phyloP scores from a whole-genome alignment of 164 flowering plant genomes.

The Tetrastigma voinierianum region DNA sequence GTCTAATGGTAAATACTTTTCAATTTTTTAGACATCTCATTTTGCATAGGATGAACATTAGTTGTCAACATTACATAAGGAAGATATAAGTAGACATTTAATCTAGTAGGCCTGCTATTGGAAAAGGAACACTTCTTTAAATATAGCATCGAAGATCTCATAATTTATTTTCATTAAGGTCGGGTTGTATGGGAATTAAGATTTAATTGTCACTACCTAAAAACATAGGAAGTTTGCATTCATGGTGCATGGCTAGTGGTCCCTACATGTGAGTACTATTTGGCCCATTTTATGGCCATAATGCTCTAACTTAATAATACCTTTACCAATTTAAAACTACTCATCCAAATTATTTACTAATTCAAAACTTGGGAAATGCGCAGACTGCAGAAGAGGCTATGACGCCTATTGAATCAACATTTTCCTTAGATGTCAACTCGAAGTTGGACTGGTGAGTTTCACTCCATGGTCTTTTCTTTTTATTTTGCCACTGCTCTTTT shows the following conservation, averaged over 20 bases:
- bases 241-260: not conserved
- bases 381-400: slow-evolving; percentile 28
- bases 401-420: slow-evolving; percentile 27
- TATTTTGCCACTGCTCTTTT: not conserved
- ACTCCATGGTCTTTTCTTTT: not conserved
- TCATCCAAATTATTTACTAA: too few species aligned
- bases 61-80: not conserved
- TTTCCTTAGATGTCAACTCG: slow-evolving; percentile 22
- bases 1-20: not conserved
- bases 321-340: too few species aligned
- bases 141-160: not conserved
- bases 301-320: too few species aligned
- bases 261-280: too few species aligned
- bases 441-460: slow-evolving; percentile 25
- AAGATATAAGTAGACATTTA: not conserved
- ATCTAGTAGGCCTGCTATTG: not conserved
- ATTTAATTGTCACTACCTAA: not conserved
- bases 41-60: not conserved
- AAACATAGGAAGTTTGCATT: not conserved
- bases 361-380: slow-evolving; percentile 1
- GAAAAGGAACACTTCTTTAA: not conserved
- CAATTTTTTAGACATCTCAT: not conserved
- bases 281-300: too few species aligned
- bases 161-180: not conserved
- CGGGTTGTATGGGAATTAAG: not conserved